These are phyloP conservation scores for Zychaea mexicana DNA, from an alignment of 371 early-diverging fungal species.

Conservation along the genomic window DNA sequence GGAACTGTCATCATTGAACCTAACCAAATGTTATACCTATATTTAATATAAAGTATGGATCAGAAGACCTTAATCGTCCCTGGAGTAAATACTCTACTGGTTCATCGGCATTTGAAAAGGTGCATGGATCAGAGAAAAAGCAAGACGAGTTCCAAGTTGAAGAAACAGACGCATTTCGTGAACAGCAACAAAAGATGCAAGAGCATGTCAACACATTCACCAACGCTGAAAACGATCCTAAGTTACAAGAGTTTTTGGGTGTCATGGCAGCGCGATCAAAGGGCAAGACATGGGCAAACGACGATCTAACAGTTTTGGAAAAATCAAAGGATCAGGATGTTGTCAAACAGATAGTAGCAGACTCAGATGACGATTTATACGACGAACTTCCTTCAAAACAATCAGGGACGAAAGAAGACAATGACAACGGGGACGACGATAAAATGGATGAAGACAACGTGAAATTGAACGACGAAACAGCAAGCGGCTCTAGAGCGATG, in stretches of 20 bases:
- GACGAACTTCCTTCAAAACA: constrained; percentile 61
- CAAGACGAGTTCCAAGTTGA: constrained; percentile 44
- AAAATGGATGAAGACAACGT: constrained; percentile 33
- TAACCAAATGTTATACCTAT: background rate
- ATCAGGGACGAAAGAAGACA: constrained; percentile 16
- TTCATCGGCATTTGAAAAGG: constrained; percentile 64
- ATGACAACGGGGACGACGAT: constrained; percentile 25
- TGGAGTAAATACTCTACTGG: constrained; percentile 89
- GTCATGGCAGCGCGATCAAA: constrained; percentile 82
- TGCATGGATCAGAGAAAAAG: constrained; percentile 24
- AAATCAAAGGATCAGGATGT: constrained; percentile 46
- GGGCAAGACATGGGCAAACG: constrained; percentile 92
- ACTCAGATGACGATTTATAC: constrained; percentile 70
- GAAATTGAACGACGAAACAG: constrained; percentile 15
- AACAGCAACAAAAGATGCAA: constrained; percentile 32
- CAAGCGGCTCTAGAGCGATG: background rate
- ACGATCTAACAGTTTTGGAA: constrained; percentile 60
- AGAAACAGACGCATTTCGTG: constrained; percentile 43
- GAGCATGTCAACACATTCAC: constrained; percentile 59
- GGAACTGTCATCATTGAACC: background rate
- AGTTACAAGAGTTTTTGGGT: constrained; percentile 87
- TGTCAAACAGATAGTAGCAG: constrained; percentile 61
- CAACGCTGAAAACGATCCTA: constrained; percentile 70
- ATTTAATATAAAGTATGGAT: constrained; percentile 59
- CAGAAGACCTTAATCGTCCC: constrained; percentile 78